Conservation (phyloP, 2,329 filamentous ascomycete genomes). For the Cryphonectria japonica region DNA sequence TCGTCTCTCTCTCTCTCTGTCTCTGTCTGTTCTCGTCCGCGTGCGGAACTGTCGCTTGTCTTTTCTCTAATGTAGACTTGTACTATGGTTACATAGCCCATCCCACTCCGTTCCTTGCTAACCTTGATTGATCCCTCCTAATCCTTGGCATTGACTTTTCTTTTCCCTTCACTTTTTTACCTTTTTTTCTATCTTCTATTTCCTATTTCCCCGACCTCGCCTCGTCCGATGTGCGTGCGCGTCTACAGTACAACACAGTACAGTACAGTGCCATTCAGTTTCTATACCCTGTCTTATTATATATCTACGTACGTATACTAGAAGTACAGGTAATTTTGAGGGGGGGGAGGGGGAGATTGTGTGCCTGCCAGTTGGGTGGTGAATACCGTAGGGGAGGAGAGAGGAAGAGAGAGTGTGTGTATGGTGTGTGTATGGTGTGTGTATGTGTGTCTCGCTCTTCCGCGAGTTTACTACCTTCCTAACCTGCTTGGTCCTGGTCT, state of each 20-base stretch:
- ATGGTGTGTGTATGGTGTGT: neutral
- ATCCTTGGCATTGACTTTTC: neutral
- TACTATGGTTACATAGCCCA: neutral
- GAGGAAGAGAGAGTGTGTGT: neutral
- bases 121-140: neutral
- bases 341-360: neutral
- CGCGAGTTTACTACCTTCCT: conserved; percentile 28
- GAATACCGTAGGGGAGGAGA: neutral
- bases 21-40: neutral
- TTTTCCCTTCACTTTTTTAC: neutral
- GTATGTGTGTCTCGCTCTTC: conserved; percentile 14
- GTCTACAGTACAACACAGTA: neutral
- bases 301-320: neutral
- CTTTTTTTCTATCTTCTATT: neutral
- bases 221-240: neutral
- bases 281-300: neutral
- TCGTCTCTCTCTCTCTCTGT: neutral
- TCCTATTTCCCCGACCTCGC: neutral
- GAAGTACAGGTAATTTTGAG: neutral
- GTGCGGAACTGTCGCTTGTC: neutral
- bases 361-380: neutral
- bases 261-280: neutral
- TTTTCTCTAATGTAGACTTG: neutral
- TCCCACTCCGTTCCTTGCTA: neutral
- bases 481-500: conserved; percentile 26